Conservation (phyloP, 306 rosid species). For the Trichosanthes truncata region DNA sequence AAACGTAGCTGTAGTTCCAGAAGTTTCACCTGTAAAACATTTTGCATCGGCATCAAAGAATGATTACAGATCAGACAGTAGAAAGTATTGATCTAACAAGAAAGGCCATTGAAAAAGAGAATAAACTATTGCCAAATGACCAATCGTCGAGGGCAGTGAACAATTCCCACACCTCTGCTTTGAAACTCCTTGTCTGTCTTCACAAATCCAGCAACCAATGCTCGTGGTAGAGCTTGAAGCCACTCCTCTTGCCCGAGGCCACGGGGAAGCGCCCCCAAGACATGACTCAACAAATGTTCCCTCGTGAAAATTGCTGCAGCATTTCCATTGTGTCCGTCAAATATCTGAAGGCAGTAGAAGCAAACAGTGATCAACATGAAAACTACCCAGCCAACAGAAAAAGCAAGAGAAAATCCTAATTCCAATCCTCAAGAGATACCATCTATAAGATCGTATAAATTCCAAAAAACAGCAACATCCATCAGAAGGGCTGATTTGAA, state of each 20-base stretch:
- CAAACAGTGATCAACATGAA: conserved; percentile 14
- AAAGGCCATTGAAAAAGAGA: background rate
- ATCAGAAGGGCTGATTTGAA: background rate
- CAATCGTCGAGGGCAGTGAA: background rate
- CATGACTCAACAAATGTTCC: conserved; percentile 82
- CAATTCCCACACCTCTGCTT: conserved; percentile 46
- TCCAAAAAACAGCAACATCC: background rate
- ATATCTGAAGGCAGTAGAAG: conserved; percentile 40
- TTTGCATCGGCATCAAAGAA: background rate
- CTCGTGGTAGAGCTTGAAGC: conserved; percentile 93
- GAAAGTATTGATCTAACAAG: background rate
- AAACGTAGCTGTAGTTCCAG: conserved; percentile 94
- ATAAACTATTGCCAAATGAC: background rate
- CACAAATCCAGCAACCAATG: conserved; percentile 93
- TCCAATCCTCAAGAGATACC: background rate
- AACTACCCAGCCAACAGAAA: background rate
- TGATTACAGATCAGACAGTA: background rate
- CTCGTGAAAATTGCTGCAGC: conserved; percentile 81
- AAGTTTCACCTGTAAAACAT: conserved; percentile 68
- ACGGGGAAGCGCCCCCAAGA: conserved; percentile 74
- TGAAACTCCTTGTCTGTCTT: conserved; percentile 96
- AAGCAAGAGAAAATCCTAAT: conserved; percentile 15
- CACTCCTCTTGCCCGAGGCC: conserved; percentile 90
- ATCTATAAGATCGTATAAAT: background rate
- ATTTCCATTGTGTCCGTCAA: conserved; percentile 98